phyloP scores from a whole-genome alignment of 192 early-diverging fungal species.

The Coemansia sp. region DNA sequence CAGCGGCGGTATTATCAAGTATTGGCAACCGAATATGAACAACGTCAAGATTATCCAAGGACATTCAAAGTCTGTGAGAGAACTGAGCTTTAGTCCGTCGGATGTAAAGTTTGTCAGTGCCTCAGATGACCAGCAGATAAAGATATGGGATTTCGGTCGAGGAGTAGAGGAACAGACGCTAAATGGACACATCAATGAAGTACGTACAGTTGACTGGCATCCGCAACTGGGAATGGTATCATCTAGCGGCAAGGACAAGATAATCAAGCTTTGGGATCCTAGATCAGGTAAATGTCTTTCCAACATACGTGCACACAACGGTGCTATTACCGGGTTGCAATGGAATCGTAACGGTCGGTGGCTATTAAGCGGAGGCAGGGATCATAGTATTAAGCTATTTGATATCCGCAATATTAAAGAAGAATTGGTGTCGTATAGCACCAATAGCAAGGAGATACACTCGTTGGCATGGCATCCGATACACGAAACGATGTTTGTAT shows the following conservation, averaged over 20 bases:
- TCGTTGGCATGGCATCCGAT: slow-evolving; percentile 94
- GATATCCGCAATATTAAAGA: slow-evolving; percentile 90
- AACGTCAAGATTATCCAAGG: slow-evolving; percentile 85
- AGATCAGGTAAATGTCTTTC: slow-evolving; percentile 81
- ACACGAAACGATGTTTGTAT: slow-evolving; percentile 85
- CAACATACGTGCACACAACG: slow-evolving; percentile 92
- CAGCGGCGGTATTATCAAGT: slow-evolving; percentile 90
- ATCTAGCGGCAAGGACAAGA: slow-evolving; percentile 93
- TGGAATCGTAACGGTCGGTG: slow-evolving; percentile 99
- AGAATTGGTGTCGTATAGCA: slow-evolving; percentile 84
- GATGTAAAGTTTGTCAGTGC: slow-evolving; percentile 93
- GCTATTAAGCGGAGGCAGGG: slow-evolving; percentile 86
- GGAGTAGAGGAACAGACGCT: slow-evolving; percentile 77
- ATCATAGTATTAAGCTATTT: slow-evolving; percentile 89
- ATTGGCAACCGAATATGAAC: slow-evolving; percentile 96
- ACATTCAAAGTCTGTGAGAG: slow-evolving; percentile 89
- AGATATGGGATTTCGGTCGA: slow-evolving; percentile 94
- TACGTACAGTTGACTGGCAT: slow-evolving; percentile 97
- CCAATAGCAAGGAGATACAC: slow-evolving; percentile 79
- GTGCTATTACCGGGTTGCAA: slow-evolving; percentile 80
- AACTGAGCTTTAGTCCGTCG: slow-evolving; percentile 89
- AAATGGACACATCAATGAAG: slow-evolving; percentile 94
- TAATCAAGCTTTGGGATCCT: slow-evolving; percentile 98
- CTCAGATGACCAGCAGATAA: slow-evolving; percentile 92
- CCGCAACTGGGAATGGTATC: slow-evolving; percentile 89